These are phyloP conservation scores for Trichoderma simmonsii DNA, from an alignment of 2,329 filamentous ascomycete species.

Conservation along the genomic window DNA sequence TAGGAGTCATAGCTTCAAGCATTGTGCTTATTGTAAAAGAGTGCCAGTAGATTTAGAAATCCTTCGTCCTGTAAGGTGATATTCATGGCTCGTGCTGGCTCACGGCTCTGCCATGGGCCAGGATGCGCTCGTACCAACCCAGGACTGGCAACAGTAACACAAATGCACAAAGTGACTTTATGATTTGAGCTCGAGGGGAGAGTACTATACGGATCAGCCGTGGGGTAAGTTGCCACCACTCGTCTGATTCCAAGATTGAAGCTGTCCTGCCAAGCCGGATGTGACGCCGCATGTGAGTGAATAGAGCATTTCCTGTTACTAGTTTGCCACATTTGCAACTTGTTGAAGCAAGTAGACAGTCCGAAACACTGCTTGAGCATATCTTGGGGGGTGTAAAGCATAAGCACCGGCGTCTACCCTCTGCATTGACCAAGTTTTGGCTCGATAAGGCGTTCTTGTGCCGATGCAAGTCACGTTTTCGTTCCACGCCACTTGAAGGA, in stretches of 20 bases:
- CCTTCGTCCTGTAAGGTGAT: conserved; percentile 3
- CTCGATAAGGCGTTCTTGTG: not conserved
- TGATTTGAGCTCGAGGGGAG: not conserved
- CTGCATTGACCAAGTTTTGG: not conserved
- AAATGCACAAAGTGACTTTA: not conserved
- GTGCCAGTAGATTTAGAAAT: not conserved
- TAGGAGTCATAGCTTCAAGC: not conserved
- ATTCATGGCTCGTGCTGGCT: not conserved
- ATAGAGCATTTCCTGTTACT: not conserved
- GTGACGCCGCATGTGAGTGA: not conserved
- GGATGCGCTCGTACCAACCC: not conserved
- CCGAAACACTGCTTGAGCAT: not conserved
- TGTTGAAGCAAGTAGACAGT: not conserved
- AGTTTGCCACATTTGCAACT: not conserved
- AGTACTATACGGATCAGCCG: not conserved
- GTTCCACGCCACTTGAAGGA: not conserved
- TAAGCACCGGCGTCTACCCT: not conserved
- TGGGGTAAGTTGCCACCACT: not conserved
- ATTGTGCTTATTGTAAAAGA: not conserved
- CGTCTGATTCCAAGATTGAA: not conserved
- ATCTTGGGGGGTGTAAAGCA: not conserved
- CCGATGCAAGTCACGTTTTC: conserved; percentile 1
- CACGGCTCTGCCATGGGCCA: conserved; percentile 1
- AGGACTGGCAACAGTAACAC: not conserved
- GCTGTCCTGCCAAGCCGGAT: not conserved